Evolutionary conservation across 2,329 filamentous ascomycete genomes (phyloP).

Genomic region (Xylaria sp.): DNA sequence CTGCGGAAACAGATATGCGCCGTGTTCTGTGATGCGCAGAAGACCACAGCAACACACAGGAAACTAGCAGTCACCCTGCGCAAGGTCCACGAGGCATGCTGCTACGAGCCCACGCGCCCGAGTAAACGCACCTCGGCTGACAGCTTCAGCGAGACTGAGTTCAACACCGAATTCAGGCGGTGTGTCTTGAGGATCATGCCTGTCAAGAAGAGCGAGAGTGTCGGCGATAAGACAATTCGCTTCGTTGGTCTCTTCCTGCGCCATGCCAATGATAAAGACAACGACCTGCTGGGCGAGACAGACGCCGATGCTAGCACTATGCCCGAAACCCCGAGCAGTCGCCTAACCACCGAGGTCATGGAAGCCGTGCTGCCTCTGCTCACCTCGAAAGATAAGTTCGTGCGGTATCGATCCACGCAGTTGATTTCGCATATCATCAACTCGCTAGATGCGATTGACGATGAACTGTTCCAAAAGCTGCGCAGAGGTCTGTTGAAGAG

Average conservation of each 20-base stretch:
- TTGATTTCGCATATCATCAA: slow-evolving; percentile 91
- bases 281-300: slow-evolving; percentile 67
- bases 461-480: slow-evolving; percentile 85
- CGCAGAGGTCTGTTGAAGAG: slow-evolving; percentile 80
- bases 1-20: slow-evolving; percentile 76
- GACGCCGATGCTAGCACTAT: slow-evolving; percentile 73
- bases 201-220: slow-evolving; percentile 89
- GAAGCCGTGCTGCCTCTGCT: slow-evolving; percentile 76
- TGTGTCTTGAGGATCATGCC: slow-evolving; percentile 82
- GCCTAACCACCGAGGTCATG: slow-evolving; percentile 77
- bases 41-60: slow-evolving; percentile 85
- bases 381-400: slow-evolving; percentile 86
- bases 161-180: slow-evolving; percentile 83
- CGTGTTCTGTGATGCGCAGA: slow-evolving; percentile 82
- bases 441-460: slow-evolving; percentile 88
- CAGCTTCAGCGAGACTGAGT: slow-evolving; percentile 82
- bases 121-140: slow-evolving; percentile 59
- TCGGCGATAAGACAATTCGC: slow-evolving; percentile 82
- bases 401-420: slow-evolving; percentile 88
- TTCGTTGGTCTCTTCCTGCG: slow-evolving; percentile 89
- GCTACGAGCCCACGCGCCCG: slow-evolving; percentile 62
- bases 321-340: slow-evolving; percentile 82
- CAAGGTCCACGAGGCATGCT: slow-evolving; percentile 88
- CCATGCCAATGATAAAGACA: slow-evolving; percentile 72
- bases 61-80: slow-evolving; percentile 87